phyloP scores from a whole-genome alignment of 352 stramenopile species.

The Peronosclerospora sorghi region DNA sequence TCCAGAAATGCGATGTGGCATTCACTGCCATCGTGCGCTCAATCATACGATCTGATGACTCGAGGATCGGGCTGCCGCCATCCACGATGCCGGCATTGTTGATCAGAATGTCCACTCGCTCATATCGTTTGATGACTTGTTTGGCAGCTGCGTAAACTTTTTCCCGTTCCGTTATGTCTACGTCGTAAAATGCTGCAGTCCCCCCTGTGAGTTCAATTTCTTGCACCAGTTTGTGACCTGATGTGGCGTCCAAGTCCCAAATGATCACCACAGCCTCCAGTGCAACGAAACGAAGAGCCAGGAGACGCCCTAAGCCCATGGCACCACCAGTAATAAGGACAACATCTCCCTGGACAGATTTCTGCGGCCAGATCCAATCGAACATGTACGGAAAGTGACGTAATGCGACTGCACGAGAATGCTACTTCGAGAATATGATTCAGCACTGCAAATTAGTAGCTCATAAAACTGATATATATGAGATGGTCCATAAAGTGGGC shows the following conservation, averaged over 20 bases:
- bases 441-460: too few relatives aligned
- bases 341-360: conserved; percentile 36
- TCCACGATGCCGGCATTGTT: conserved; percentile 50
- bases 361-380: conserved; percentile 29
- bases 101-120: conserved; percentile 32
- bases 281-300: conserved; percentile 28
- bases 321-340: conserved; percentile 45
- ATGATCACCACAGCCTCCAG: conserved; percentile 26
- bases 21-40: conserved; percentile 41
- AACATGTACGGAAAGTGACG: conserved; percentile 19
- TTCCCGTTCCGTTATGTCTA: conserved; percentile 27
- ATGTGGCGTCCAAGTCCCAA: conserved; percentile 26
- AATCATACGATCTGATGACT: conserved; percentile 31
- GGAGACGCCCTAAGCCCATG: conserved; percentile 37
- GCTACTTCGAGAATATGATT: too few relatives aligned
- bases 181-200: conserved; percentile 20
- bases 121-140: conserved; percentile 14
- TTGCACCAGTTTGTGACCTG: conserved; percentile 17
- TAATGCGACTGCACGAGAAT: too few relatives aligned
- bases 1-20: conserved; percentile 39
- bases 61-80: conserved; percentile 25
- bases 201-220: conserved; percentile 23
- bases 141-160: conserved; percentile 18
- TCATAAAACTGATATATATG: too few relatives aligned
- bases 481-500: too few relatives aligned